Percentiles rank a stretch among this genome's conserved stretches.
Evolutionary conservation across 2,329 filamentous ascomycete genomes (phyloP).

Genomic region (Graphium sp.): DNA sequence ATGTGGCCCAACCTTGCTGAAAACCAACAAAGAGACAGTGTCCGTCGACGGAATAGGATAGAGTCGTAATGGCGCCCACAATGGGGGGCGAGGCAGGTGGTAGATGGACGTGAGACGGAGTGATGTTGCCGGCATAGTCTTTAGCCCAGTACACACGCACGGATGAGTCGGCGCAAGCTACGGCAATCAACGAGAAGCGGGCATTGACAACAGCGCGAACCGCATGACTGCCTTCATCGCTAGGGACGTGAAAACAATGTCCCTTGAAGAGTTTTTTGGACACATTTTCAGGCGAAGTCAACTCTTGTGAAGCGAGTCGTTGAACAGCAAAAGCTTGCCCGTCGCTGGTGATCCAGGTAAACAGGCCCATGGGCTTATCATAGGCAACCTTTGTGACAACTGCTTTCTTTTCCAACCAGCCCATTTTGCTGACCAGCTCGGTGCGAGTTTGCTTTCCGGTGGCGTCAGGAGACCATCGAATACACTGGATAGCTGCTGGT

Average conservation of each 20-base stretch:
- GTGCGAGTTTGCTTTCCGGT: conserved; percentile 75
- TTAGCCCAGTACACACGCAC: conserved; percentile 83
- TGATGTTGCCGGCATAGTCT: conserved; percentile 88
- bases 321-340: conserved; percentile 87
- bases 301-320: conserved; percentile 41
- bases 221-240: conserved; percentile 41
- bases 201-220: conserved; percentile 76
- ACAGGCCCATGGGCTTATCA: conserved; percentile 90
- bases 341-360: conserved; percentile 80
- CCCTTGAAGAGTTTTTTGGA: conserved; percentile 65
- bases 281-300: conserved; percentile 17
- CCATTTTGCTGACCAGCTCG: conserved; percentile 74
- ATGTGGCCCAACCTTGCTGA: conserved; percentile 82
- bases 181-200: conserved; percentile 79
- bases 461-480: conserved; percentile 79
- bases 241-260: conserved; percentile 73
- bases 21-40: conserved; percentile 93
- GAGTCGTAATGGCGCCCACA: conserved; percentile 54
- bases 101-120: conserved; percentile 62
- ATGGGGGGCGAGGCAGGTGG: conserved; percentile 49
- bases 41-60: conserved; percentile 85
- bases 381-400: conserved; percentile 74
- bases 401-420: conserved; percentile 66
- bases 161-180: conserved; percentile 64
- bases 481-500: conserved; percentile 90